Evolutionary conservation across 441 rosid genomes (phyloP).

Genomic region (Daphne laureola): DNA sequence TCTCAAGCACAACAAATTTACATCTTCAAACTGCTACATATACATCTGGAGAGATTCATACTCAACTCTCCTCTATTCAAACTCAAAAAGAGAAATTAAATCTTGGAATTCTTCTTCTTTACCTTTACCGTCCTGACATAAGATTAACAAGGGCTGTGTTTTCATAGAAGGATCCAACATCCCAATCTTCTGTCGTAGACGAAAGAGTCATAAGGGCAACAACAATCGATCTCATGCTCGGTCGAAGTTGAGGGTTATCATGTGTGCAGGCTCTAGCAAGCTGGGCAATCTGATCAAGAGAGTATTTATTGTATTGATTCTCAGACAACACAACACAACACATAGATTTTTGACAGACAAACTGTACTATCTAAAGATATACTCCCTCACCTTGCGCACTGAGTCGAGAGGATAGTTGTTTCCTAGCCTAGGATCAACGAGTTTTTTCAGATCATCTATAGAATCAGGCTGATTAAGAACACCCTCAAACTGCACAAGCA

Average conservation of each 20-base stretch:
- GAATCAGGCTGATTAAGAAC: constrained; percentile 49
- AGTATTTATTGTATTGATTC: neutral
- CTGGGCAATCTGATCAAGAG: constrained; percentile 61
- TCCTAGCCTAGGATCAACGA: constrained; percentile 71
- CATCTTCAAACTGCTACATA: too few species aligned
- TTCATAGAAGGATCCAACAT: constrained; percentile 62
- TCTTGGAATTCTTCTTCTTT: too few species aligned
- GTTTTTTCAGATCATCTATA: constrained; percentile 43
- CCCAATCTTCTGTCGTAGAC: constrained; percentile 81
- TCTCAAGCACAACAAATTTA: too few species aligned
- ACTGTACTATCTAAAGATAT: neutral
- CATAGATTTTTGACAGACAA: neutral
- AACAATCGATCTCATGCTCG: constrained; percentile 81
- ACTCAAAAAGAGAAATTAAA: too few species aligned
- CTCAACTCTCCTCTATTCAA: too few species aligned
- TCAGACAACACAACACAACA: neutral
- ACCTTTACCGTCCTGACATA: constrained; percentile 63
- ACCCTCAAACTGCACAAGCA: constrained; percentile 60
- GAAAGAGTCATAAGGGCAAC: constrained; percentile 82
- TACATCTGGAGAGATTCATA: too few species aligned
- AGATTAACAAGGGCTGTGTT: constrained; percentile 62
- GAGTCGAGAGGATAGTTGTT: constrained; percentile 68
- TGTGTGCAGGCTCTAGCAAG: constrained; percentile 83
- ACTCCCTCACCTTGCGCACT: constrained; percentile 47
- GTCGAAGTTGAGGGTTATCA: constrained; percentile 66